phyloP scores from a whole-genome alignment of 345 rosid species.

The Reutealis trisperma region DNA sequence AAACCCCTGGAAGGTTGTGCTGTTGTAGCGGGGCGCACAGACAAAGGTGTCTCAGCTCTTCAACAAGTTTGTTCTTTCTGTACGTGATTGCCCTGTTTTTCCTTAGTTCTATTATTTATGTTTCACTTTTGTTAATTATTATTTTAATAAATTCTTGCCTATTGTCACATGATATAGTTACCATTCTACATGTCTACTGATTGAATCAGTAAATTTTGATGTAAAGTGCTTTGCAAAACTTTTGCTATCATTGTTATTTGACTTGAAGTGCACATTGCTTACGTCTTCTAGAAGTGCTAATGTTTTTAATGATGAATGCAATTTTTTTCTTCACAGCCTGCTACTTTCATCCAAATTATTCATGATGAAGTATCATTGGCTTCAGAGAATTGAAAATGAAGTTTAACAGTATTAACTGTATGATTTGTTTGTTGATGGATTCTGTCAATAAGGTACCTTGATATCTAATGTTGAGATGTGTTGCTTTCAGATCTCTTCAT shows the following conservation, averaged over 20 bases:
- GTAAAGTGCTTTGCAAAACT: background rate
- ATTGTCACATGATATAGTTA: background rate
- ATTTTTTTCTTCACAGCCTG: background rate
- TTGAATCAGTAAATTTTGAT: background rate
- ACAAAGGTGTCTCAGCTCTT: constrained; percentile 95
- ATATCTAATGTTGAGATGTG: background rate
- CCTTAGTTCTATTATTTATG: constrained; percentile 1
- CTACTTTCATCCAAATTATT: background rate
- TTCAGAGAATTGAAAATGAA: background rate
- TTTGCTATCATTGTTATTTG: background rate
- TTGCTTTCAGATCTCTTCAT: too few relatives aligned
- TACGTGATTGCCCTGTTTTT: constrained; percentile 41
- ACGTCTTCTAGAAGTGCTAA: background rate
- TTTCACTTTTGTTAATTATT: background rate
- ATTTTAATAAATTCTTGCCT: background rate
- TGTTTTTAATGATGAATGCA: background rate
- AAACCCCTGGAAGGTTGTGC: constrained; percentile 87
- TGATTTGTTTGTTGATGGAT: background rate
- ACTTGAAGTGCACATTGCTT: background rate
- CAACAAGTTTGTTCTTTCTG: constrained; percentile 97
- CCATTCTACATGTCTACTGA: background rate
- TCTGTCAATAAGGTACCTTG: background rate
- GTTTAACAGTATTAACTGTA: background rate
- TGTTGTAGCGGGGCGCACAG: constrained; percentile 92
- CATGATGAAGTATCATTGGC: background rate